Evolutionary conservation across 257 asterid species (phyloP).

Genomic region (Echium plantagineum): DNA sequence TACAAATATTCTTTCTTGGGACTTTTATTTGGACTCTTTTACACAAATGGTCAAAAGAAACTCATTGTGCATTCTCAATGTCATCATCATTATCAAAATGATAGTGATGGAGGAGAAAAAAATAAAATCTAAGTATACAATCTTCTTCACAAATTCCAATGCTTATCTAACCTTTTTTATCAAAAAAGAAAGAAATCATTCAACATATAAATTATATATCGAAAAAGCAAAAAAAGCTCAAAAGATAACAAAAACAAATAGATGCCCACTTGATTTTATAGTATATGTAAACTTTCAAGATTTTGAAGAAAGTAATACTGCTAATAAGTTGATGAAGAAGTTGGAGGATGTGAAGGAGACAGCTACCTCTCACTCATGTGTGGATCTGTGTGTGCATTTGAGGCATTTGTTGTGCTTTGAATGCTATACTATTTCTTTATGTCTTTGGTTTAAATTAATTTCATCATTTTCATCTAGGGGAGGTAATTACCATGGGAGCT

Average conservation of each 20-base stretch:
- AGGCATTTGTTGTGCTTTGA: constrained; percentile 10
- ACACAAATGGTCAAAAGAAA: constrained; percentile 35
- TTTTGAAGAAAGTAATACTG: constrained; percentile 11
- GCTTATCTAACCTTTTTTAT: constrained; percentile 12
- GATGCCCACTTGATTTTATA: constrained; percentile 2
- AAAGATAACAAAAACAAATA: neutral
- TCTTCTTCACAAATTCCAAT: constrained; percentile 11
- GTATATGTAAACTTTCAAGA: neutral
- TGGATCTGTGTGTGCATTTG: constrained; percentile 9
- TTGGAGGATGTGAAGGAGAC: neutral
- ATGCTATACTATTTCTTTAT: neutral
- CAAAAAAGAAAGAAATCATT: constrained; percentile 28
- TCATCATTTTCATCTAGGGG: neutral
- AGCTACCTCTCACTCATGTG: neutral
- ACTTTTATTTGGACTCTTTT: constrained; percentile 34
- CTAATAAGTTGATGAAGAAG: neutral
- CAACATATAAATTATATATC: constrained; percentile 8
- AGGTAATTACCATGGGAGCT: constrained; percentile 17
- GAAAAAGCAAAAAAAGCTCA: neutral
- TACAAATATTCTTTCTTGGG: constrained; percentile 17
- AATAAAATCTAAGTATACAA: constrained; percentile 9
- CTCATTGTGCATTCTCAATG: constrained; percentile 28
- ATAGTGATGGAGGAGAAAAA: constrained; percentile 10
- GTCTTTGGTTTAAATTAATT: neutral
- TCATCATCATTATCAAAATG: constrained; percentile 27